Evolutionary conservation across 2,329 filamentous ascomycete species (phyloP), one percentile per base, ranked within the genome.

Genomic region (Cladosporium sp.): DNA sequence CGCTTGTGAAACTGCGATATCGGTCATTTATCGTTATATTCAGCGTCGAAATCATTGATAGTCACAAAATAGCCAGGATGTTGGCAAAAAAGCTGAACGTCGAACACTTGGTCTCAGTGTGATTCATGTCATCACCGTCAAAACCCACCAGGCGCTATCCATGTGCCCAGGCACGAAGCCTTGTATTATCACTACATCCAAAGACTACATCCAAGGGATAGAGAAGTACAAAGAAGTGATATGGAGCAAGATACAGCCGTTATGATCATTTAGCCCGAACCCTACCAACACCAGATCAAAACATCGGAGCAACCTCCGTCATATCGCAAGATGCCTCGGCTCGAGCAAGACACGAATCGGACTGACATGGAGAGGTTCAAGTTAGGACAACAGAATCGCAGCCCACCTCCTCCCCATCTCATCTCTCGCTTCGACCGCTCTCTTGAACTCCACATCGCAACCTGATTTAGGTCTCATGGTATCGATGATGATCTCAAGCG

Each of bases 401-500:
- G 42, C 54, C 54, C 54, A 56, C 9, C 54, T 56, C 22, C 34
- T 47, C 7, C 54, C 54, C 42, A 56, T 39, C 34, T 56, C 54
- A 28, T 39, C 42, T 43, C 54, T 47, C 19, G 42, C 54, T n/a
- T 28, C 34, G 14, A 38, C 20, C 43, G 54, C 54, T 30, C 15
- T 17, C 8, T 3, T 39, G 12, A 20, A 30, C 30, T 55, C 52
- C 4, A 8, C 12, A 30, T 37, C 52, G 9, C 39, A 43, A 28
- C 39, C 40, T 37, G n/a, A 12, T 40, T 34, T 42, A 2, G 7
- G n/a, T 17, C 40, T 12, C 52, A 55, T 36, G 3, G 43, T 42
- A 38, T 55, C 52, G 8, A 55, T 55, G 20, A 55, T 40, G 4
- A 55, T 45, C 7, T 55, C 52, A 14, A 55, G 19, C 52, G 52